phyloP scores from a whole-genome alignment of 2,329 filamentous ascomycete species.

The Colletotrichum sp. region DNA sequence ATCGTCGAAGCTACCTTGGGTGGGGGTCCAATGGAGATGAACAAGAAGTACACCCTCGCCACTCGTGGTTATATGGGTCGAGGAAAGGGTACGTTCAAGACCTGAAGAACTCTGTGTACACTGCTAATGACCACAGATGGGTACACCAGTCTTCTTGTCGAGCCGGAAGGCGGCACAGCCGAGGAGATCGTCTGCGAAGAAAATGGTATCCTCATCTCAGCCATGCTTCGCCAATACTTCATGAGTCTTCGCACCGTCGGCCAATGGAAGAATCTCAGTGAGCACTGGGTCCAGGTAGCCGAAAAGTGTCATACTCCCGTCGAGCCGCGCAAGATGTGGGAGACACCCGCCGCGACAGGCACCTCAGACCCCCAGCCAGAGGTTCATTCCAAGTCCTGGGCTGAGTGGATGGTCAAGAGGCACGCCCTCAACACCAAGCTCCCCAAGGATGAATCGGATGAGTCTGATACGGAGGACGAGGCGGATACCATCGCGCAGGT shows the following conservation, averaged over 20 bases:
- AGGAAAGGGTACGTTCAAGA: conserved; percentile 63
- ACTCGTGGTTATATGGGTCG: conserved; percentile 90
- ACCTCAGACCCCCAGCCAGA: conserved; percentile 17
- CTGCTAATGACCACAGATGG: conserved; percentile 60
- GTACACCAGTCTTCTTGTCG: conserved; percentile 76
- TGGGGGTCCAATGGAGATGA: conserved; percentile 64
- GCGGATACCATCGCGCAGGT: conserved; percentile 46
- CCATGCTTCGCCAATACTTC: conserved; percentile 89
- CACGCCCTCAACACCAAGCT: conserved; percentile 38
- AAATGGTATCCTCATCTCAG: conserved; percentile 84
- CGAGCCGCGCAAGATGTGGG: conserved; percentile 42
- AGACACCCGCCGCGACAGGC: conserved; percentile 29
- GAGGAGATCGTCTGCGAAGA: conserved; percentile 86
- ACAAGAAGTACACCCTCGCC: conserved; percentile 72
- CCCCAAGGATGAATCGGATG: conserved; percentile 47
- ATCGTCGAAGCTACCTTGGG: conserved; percentile 68
- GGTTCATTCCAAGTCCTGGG: conserved; percentile 36
- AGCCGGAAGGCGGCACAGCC: conserved; percentile 76
- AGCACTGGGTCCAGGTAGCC: conserved; percentile 73
- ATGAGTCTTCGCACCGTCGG: conserved; percentile 83
- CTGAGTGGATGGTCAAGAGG: conserved; percentile 38
- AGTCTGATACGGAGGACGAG: conserved; percentile 36
- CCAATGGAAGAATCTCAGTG: conserved; percentile 76
- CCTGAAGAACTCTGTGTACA: rapidly evolving
- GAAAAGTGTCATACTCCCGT: conserved; percentile 60